These are phyloP conservation scores for Saccharomyces eubayanus DNA, from an alignment of 805 yeast species.

Conservation along the genomic window DNA sequence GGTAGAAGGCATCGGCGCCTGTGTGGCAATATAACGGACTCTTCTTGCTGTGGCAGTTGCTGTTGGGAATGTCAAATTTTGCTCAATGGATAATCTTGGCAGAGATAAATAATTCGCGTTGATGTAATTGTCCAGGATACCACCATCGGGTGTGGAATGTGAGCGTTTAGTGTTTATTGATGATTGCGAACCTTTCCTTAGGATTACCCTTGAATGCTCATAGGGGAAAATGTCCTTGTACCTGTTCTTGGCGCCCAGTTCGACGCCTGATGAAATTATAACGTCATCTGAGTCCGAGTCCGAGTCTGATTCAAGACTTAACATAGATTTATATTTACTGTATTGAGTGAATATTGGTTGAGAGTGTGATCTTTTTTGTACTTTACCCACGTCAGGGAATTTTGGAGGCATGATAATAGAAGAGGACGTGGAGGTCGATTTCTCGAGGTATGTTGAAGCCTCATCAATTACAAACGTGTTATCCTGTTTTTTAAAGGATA, in stretches of 20 bases:
- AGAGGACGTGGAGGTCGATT: not conserved
- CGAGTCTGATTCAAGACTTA: not conserved
- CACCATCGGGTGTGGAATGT: constrained; percentile 3
- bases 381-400: not conserved
- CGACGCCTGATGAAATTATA: constrained; percentile 65
- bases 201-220: constrained; percentile 73
- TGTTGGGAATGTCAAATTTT: not conserved
- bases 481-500: constrained; percentile 4
- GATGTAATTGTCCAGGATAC: constrained; percentile 50
- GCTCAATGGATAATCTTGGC: constrained; percentile 13
- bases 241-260: constrained; percentile 71
- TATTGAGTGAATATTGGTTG: constrained; percentile 10
- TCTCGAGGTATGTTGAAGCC: not conserved
- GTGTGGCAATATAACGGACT: constrained; percentile 68
- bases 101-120: constrained; percentile 68
- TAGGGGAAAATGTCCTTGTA: constrained; percentile 84
- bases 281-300: constrained; percentile 23
- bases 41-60: constrained; percentile 20
- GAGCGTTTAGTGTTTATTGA: not conserved
- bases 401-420: constrained; percentile 1
- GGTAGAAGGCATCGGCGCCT: constrained; percentile 76
- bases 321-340: not conserved
- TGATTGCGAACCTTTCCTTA: constrained; percentile 26
- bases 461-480: not conserved
- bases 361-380: constrained; percentile 17